Base-by-base conservation (phyloP, 306 rosid genomes). In the Quercus wislizeni region DNA sequence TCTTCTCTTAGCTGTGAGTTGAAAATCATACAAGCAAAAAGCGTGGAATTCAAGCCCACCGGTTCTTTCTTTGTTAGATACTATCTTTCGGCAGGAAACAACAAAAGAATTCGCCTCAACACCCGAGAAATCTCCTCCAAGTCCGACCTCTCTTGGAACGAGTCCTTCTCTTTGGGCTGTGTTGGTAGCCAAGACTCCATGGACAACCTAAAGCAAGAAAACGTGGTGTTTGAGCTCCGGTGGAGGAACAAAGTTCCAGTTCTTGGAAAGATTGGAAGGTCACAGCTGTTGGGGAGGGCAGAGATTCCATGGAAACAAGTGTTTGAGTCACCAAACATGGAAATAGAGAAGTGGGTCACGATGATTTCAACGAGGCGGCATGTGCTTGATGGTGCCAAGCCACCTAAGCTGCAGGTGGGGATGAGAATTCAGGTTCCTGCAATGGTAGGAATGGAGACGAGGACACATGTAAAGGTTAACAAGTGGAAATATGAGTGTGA, bases 111-210 rank as follows among this genome's bases (percentile, higher is more conserved):
- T 72, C 75, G 74, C 59, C 83, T 91, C 6, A 84, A 87, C 72
- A 91, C 78, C 49, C 85, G 78, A 63, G 87, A 65, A 74, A 79
- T 91, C 79, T 76, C 92, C 2, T 15, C 89, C 43, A 81, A 70
- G 49, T 59, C 81, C 18, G 81, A 70, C 9, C 88, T 87, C 46
- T 76, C 80, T 55, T 95, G 99, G 97, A 78, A 91, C 21, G 88
- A 95, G 25, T 84, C 94, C 59, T 85, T 93, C 74, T 84, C 74
- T 33, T 67, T 95, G 76, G 98, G 90, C 41, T 95, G 99, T 75
- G 79, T 76, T 6, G 93, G 96, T 18, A 73, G 77, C 7, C 74
- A 75, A n/a, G 85, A 83, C 28, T 84, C 91, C 74, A 63, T 91
- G 72, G 83, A 86, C 6, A 76, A 31, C 51, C 87, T 95, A 18